phyloP scores from a whole-genome alignment of 73 alveolate genomes.

The Stentor coeruleus region DNA sequence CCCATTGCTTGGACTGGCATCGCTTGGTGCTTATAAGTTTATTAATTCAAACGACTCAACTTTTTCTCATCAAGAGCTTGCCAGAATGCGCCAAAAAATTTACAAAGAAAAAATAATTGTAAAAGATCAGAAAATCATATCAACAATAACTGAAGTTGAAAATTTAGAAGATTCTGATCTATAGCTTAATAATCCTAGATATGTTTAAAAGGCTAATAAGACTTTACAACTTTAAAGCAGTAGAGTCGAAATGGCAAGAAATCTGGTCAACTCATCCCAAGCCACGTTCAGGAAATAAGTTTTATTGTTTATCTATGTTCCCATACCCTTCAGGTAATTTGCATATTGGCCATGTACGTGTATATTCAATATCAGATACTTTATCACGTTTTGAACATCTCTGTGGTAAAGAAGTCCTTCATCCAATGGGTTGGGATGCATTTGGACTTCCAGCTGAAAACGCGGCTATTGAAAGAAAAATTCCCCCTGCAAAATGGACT shows the following conservation, averaged over 20 bases:
- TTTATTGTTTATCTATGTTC: constrained; percentile 49
- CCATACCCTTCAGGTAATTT: constrained; percentile 72
- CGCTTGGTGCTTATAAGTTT: no score
- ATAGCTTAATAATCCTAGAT: no score
- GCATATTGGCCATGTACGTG: constrained; percentile 71
- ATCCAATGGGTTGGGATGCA: constrained; percentile 83
- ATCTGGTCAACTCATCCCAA: background rate
- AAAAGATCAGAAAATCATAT: no score
- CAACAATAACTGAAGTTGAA: no score
- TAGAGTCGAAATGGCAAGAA: constrained; percentile 25
- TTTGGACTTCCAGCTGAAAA: constrained; percentile 78
- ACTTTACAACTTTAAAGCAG: constrained; percentile 16
- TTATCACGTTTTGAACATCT: constrained; percentile 38
- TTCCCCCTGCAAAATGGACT: constrained; percentile 54
- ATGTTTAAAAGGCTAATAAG: background rate
- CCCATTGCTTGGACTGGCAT: no score
- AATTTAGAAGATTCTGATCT: no score
- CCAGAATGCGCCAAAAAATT: no score
- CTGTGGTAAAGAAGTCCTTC: constrained; percentile 50
- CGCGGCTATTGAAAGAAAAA: constrained; percentile 52
- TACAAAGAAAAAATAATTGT: no score
- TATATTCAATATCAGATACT: constrained; percentile 54
- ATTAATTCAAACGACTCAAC: no score
- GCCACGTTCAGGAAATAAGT: constrained; percentile 29
- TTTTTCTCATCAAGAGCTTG: no score